Percentiles rank a stretch among this genome's conserved stretches.
These are phyloP conservation scores for Termitomyces sp. DNA, from an alignment of 768 basidiomycete genomes.

Conservation along the genomic window DNA sequence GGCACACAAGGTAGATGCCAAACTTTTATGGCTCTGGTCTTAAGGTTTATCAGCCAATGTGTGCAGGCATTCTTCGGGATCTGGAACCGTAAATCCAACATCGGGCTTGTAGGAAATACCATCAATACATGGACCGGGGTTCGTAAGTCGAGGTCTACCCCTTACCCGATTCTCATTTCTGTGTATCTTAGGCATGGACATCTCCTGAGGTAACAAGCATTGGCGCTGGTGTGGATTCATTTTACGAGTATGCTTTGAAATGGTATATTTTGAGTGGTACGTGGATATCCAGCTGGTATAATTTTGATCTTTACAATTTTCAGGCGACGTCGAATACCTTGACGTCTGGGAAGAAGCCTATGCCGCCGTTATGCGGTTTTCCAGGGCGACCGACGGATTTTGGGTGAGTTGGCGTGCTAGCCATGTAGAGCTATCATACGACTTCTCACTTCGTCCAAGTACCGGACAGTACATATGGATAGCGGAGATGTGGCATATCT, in stretches of 20 bases:
- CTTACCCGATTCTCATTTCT: constrained; percentile 1
- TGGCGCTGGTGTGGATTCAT: constrained; percentile 95
- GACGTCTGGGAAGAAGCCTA: constrained; percentile 87
- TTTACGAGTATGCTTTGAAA: constrained; percentile 92
- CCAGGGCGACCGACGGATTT: constrained; percentile 81
- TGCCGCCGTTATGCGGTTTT: constrained; percentile 81
- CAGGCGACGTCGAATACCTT: constrained; percentile 76
- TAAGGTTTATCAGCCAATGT: neutral
- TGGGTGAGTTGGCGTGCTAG: constrained; percentile 53
- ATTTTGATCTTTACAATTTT: neutral
- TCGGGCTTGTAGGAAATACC: constrained; percentile 86
- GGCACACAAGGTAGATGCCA: constrained; percentile 55
- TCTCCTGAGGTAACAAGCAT: constrained; percentile 76
- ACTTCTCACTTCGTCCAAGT: constrained; percentile 46
- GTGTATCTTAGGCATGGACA: constrained; percentile 59
- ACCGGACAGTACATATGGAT: constrained; percentile 79
- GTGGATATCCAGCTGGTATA: constrained; percentile 7
- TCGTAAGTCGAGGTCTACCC: constrained; percentile 25
- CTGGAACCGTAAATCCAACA: constrained; percentile 87
- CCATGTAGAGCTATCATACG: neutral
- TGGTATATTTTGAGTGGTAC: constrained; percentile 86
- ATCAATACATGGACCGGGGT: constrained; percentile 84
- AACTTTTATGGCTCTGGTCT: neutral
- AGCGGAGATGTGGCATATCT: constrained; percentile 71
- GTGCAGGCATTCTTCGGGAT: constrained; percentile 79